A percentile compares a stretch with the other conserved stretches of the same genome.
Evolutionary conservation across 2,329 filamentous ascomycete genomes (phyloP).

Genomic region (Onygenales sp.): DNA sequence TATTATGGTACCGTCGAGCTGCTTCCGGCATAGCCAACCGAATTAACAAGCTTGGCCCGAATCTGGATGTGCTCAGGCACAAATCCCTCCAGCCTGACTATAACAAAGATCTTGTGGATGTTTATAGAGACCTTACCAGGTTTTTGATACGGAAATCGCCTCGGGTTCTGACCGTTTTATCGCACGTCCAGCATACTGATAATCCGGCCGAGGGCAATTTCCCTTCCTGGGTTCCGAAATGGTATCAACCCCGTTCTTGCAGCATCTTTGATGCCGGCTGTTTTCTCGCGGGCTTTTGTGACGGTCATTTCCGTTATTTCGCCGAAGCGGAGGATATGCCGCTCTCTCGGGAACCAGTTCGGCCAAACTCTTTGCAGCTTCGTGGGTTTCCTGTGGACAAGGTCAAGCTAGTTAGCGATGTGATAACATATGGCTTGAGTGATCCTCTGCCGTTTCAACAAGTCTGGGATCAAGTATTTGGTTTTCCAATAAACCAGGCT

Average conservation of each 20-base stretch:
- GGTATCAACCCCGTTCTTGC: slow-evolving; percentile 4
- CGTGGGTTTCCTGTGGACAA: slow-evolving; percentile 2
- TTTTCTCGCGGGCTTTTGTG: slow-evolving; percentile 2
- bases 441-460: neutral
- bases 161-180: slow-evolving; percentile 1
- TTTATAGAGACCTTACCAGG: slow-evolving; percentile 1
- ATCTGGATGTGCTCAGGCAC: slow-evolving; percentile 1
- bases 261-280: neutral
- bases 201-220: slow-evolving; percentile 1
- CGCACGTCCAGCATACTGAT: slow-evolving; percentile 5
- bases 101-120: neutral
- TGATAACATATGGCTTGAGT: neutral
- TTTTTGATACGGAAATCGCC: slow-evolving; percentile 1
- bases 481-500: neutral
- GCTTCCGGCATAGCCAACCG: neutral
- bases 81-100: neutral
- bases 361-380: neutral
- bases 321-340: slow-evolving; percentile 3
- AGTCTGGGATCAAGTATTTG: slow-evolving; percentile 2
- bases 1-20: neutral
- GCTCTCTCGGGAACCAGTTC: neutral
- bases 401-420: neutral
- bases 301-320: slow-evolving; percentile 1
- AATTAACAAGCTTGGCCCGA: neutral
- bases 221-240: slow-evolving; percentile 7